These are phyloP conservation scores for Fraxinus latifolia DNA, from an alignment of 305 asterid species.

Conservation along the genomic window DNA sequence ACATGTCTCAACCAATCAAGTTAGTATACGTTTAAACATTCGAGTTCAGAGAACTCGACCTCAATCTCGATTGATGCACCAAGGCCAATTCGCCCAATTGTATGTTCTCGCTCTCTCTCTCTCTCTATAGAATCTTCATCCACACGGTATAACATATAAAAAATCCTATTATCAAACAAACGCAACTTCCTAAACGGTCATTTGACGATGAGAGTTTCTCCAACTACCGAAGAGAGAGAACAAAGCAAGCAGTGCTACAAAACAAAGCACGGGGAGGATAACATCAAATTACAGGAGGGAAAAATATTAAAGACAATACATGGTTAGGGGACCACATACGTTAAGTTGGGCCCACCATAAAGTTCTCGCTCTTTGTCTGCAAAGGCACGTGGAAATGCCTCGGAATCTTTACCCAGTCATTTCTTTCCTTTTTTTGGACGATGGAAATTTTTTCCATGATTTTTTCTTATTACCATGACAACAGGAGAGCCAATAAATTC, in stretches of 20 bases:
- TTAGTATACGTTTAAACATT: background rate
- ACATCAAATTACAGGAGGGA: background rate
- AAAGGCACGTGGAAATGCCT: slow-evolving; percentile 26
- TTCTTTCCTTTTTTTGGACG: background rate
- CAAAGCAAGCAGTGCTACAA: background rate
- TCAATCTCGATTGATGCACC: background rate
- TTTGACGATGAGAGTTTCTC: background rate
- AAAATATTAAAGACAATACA: background rate
- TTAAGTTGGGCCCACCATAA: background rate
- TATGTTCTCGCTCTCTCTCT: background rate
- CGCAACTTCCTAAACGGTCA: background rate
- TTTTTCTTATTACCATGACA: background rate
- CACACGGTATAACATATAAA: too few relatives aligned
- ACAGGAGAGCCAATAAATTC: background rate
- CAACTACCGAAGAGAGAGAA: background rate
- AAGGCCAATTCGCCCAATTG: background rate
- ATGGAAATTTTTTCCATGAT: background rate
- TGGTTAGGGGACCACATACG: slow-evolving; percentile 4
- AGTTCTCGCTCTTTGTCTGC: background rate
- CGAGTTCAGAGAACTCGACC: background rate
- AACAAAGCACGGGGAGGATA: background rate
- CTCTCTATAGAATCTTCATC: background rate
- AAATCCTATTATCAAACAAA: background rate
- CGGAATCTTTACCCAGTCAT: slow-evolving; percentile 28
- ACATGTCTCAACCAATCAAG: background rate